Conservation (phyloP, 208 protist genomes). For the Leishmania tropica region DNA sequence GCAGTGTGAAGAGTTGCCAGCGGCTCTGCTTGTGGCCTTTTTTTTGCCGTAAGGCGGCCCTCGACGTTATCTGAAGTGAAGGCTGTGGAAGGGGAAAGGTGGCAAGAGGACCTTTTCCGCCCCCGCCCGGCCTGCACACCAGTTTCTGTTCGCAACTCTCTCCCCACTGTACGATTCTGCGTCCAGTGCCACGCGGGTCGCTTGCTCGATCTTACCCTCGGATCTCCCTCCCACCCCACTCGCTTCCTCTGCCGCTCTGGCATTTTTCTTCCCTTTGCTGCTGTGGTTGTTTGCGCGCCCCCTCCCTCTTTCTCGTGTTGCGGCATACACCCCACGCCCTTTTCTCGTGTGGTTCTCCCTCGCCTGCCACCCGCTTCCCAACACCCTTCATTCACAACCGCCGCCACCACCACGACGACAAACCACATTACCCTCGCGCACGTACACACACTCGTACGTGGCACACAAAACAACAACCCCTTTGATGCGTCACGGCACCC, state of each 20-base stretch:
- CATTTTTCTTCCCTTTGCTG: neutral
- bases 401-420: neutral
- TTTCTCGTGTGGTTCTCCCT: neutral
- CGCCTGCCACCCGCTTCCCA: neutral
- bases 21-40: neutral
- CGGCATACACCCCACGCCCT: neutral
- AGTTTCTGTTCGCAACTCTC: neutral
- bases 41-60: neutral
- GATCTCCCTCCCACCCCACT: constrained; percentile 2
- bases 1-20: neutral
- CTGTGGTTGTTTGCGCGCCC: neutral
- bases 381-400: neutral
- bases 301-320: neutral
- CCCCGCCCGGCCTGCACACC: neutral
- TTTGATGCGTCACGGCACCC: neutral
- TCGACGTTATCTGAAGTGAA: neutral
- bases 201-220: neutral
- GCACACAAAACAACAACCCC: neutral
- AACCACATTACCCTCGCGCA: neutral
- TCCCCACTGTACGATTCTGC: neutral
- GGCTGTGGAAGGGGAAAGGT: neutral
- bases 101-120: neutral
- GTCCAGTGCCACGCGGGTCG: neutral
- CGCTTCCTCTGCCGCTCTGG: neutral
- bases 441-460: neutral